Conservation (phyloP, 2,329 filamentous ascomycete species). For the Teratosphaeria destructans region DNA sequence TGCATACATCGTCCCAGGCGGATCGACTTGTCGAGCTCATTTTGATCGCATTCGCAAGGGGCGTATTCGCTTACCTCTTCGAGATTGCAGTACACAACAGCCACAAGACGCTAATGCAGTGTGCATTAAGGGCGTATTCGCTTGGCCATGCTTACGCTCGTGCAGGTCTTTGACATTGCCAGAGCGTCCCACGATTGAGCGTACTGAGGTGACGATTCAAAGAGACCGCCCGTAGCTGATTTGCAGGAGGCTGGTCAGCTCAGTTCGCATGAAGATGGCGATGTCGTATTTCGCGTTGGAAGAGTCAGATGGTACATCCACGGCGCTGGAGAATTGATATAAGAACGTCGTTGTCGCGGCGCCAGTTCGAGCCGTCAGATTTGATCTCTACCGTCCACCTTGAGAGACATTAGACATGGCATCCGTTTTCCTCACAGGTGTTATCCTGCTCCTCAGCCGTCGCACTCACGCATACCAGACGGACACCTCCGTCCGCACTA, state of each 20-base stretch:
- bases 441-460: neutral
- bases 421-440: neutral
- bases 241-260: neutral
- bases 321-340: neutral
- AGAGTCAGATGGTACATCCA: neutral
- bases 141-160: neutral
- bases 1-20: neutral
- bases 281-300: neutral
- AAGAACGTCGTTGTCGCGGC: neutral
- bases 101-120: neutral
- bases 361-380: neutral
- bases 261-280: neutral
- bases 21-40: neutral
- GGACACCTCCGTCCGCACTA: neutral
- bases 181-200: no score
- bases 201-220: neutral
- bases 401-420: neutral
- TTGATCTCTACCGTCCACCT: neutral
- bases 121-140: neutral
- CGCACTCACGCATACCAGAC: neutral
- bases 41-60: neutral
- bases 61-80: neutral
- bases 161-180: neutral
- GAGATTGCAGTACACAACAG: neutral
- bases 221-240: neutral